phyloP scores from a whole-genome alignment of 2,329 filamentous ascomycete species.

The Neofusicoccum umdonicola region DNA sequence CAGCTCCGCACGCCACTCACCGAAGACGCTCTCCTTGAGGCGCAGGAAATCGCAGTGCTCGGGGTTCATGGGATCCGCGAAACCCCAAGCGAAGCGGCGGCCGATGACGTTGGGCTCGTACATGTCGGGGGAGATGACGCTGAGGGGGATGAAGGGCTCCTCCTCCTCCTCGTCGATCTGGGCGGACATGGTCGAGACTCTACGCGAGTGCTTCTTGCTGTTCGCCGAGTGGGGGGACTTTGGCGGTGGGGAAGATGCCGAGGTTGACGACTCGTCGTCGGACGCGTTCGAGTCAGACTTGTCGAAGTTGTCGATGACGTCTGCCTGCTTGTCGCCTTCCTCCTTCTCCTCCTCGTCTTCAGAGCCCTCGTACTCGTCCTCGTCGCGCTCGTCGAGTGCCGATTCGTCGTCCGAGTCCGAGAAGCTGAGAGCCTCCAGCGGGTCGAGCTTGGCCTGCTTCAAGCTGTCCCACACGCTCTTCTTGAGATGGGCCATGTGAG shows the following conservation, averaged over 20 bases:
- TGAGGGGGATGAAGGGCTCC: constrained; percentile 77
- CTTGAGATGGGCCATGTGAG: constrained; percentile 91
- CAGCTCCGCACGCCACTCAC: constrained; percentile 87
- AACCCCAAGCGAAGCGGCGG: constrained; percentile 92
- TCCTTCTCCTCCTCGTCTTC: constrained; percentile 27
- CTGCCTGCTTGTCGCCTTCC: constrained; percentile 19
- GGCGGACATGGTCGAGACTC: constrained; percentile 40
- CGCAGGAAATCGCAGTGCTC: constrained; percentile 92
- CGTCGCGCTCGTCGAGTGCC: constrained; percentile 51
- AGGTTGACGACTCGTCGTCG: constrained; percentile 33
- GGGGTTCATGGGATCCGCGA: constrained; percentile 87
- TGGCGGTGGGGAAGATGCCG: constrained; percentile 32
- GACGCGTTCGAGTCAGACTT: constrained; percentile 36
- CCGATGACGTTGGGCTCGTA: constrained; percentile 80
- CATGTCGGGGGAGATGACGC: constrained; percentile 88
- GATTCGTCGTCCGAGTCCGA: constrained; percentile 59
- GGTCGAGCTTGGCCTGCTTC: constrained; percentile 81
- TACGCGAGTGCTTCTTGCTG: constrained; percentile 34
- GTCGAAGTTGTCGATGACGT: constrained; percentile 39
- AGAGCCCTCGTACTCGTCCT: constrained; percentile 44
- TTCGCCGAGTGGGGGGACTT: constrained; percentile 31
- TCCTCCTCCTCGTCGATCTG: constrained; percentile 29
- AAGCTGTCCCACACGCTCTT: constrained; percentile 85
- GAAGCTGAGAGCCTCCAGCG: constrained; percentile 79
- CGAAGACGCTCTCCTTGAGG: constrained; percentile 88